phyloP scores from a whole-genome alignment of 805 yeast species.

The Blastobotrys attinorum region DNA sequence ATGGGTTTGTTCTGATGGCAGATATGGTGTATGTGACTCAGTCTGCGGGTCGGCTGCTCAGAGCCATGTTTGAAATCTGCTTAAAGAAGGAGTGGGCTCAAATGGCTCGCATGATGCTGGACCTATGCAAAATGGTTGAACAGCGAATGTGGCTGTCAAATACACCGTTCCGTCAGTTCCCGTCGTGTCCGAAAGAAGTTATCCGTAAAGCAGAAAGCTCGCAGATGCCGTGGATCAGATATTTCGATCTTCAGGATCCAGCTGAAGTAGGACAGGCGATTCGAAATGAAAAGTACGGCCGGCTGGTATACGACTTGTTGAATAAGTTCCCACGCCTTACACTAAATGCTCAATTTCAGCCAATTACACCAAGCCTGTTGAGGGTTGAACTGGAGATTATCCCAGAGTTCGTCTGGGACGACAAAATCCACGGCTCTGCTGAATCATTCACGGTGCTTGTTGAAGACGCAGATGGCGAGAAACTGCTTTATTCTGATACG shows the following conservation, averaged over 20 bases:
- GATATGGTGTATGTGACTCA: conserved; percentile 93
- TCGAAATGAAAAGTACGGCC: conserved; percentile 61
- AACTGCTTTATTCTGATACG: conserved; percentile 50
- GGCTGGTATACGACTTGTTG: conserved; percentile 42
- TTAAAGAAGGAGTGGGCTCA: conserved; percentile 64
- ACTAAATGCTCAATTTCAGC: conserved; percentile 57
- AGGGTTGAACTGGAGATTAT: conserved; percentile 56
- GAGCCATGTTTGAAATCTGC: conserved; percentile 80
- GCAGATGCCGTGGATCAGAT: conserved; percentile 74
- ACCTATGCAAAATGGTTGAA: conserved; percentile 73
- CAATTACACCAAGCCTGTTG: conserved; percentile 64
- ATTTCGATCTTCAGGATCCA: conserved; percentile 54
- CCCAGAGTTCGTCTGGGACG: conserved; percentile 79
- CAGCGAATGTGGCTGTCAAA: conserved; percentile 75
- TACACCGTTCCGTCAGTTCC: conserved; percentile 81
- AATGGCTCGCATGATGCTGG: conserved; percentile 48
- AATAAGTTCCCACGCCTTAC: conserved; percentile 65
- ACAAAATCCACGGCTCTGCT: conserved; percentile 47
- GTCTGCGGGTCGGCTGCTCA: conserved; percentile 78
- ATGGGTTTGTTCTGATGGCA: conserved; percentile 84
- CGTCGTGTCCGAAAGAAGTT: conserved; percentile 60
- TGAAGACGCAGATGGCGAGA: conserved; percentile 76
- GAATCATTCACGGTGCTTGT: conserved; percentile 66
- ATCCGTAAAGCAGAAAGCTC: conserved; percentile 71
- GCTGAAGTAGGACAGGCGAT: conserved; percentile 80